Evolutionary conservation across 345 rosid species (phyloP), one percentile per base, ranked within the genome.

Genomic region (Luvunga scandens): DNA sequence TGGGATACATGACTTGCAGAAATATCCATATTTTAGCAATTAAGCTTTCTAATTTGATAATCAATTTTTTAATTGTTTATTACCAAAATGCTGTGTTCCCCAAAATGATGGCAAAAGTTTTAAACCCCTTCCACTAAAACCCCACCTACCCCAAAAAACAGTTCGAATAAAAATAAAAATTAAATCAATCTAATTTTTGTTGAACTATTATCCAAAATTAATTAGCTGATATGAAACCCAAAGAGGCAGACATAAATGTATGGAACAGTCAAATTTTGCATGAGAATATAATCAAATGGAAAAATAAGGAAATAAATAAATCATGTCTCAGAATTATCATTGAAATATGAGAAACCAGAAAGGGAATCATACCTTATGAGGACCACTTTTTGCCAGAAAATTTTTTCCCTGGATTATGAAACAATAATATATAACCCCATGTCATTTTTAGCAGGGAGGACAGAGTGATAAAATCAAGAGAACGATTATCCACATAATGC

Each of bases 301-400:
- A 67, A 19, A 9, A 66, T n/a, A 34, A 28, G 30, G 4, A 67
- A 36, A 27, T 31, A 67, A 38, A 67, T 5, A 38, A 25, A 67
- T 24, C 53, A 67, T 12, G 50, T 18, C 50, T 45, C 50, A 13
- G 16, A 45, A 13, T 45, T 45, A 45, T 13, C 50, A 14, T 13
- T 45, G 18, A 12, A 45, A 38, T 31, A 18, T n/a, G 25, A 64
- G 18, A 21, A 75, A 64, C 21, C 8, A 55, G 48, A 45, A 61
- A 62, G 68, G 75, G 78, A 73, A 69, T 36, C 9, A 22, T 78
- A 89, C 97, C 97, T 95, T 95, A 77, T 95, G 92, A 38, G 85
- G 83, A 75, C 90, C 81, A 82, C 83, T 84, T 83, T 86, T 88
- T 72, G 87, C 91, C 65, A 90, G 64, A 80, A 90, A 88, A 48